Base-by-base conservation (phyloP, 129 eudicot species). In the Centella asiatica region DNA sequence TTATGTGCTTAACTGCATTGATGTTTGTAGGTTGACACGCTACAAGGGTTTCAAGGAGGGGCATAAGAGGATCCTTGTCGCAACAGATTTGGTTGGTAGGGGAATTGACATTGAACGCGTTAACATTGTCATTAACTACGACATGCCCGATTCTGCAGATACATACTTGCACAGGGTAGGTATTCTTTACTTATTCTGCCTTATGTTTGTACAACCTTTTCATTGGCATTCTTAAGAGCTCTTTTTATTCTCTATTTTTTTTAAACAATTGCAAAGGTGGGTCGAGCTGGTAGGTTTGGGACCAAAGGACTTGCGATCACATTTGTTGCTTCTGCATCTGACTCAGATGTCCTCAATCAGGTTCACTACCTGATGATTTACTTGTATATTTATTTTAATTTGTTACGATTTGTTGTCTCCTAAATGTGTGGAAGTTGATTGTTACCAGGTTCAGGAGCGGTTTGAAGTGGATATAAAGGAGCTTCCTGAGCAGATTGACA, bases 291-390 rank as follows among this genome's bases (percentile, higher is more conserved):
- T 39, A 83, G 97, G 64, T 90, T 90, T 75, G 95, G 97, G 42
- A 90, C 97, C 63, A 90, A 90, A 77, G 97, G 97, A n/a, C 97
- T 90, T 76, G 95, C 97, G 14, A 90, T 90, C 28, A 90, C 97
- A 27, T 90, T 90, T 70, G 97, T 90, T 54, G 59, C 97, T 3
- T 90, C 97, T 62, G 89, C 89, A 19, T 81, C 87, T 1, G 97
- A 90, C 70, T 90, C 97, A 0, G 95, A 86, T 53, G 94, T 86
- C 71, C 95, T 90, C 32, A 90, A 90, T 74, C 89, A 90, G 94
- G 97, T 90, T 17, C 33, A 44, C 12, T 18, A 19, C 56, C n/a
- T n/a, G n/a, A n/a, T 0, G 17, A 18, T 18, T 9, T 13, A 1
- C 29, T 10, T 22, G 18, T 48, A 4, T 8, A 33, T 39, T 44